Percentiles rank a stretch among this genome's conserved stretches.
phyloP scores from a whole-genome alignment of 495 filamentous ascomycete species.

The Lepraria neglecta region DNA sequence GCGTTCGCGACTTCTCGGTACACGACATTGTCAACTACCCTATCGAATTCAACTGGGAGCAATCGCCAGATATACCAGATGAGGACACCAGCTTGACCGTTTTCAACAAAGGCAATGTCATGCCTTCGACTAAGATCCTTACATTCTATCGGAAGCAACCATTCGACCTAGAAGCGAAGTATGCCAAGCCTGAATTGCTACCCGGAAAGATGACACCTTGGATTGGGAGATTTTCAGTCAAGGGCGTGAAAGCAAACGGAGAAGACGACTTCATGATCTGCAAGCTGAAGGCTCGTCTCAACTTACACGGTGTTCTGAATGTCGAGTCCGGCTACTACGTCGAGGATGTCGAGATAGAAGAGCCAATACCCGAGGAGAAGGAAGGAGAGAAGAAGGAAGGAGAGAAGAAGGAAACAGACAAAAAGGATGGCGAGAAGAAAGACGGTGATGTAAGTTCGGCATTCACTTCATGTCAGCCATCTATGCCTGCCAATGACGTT shows the following conservation, averaged over 20 bases:
- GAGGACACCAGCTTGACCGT: conserved; percentile 97
- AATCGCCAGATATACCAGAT: conserved; percentile 95
- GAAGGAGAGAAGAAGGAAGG: conserved; percentile 47
- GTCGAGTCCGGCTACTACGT: conserved; percentile 97
- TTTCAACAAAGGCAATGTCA: conserved; percentile 94
- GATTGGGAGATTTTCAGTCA: conserved; percentile 94
- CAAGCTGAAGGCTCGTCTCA: conserved; percentile 97
- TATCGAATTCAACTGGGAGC: conserved; percentile 99
- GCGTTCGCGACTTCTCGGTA: conserved; percentile 93
- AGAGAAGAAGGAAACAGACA: conserved; percentile 32
- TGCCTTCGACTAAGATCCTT: conserved; percentile 98
- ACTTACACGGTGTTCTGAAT: conserved; percentile 93
- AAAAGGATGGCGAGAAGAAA: conserved; percentile 51
- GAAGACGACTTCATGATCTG: conserved; percentile 98
- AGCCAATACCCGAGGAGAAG: conserved; percentile 62
- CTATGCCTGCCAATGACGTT: conserved; percentile 17
- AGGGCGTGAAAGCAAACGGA: conserved; percentile 75
- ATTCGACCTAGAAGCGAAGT: conserved; percentile 93
- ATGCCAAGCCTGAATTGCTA: conserved; percentile 78
- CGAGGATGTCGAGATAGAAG: conserved; percentile 96
- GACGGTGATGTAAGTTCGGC: conserved; percentile 62
- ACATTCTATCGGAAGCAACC: conserved; percentile 98
- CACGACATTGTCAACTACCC: conserved; percentile 98
- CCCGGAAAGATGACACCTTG: conserved; percentile 89
- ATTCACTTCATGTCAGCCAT: conserved; percentile 3